A percentile compares a stretch with the other conserved stretches of the same genome.
Conservation (phyloP, 2,329 filamentous ascomycete species). For the Pyrenophora seminiperda region DNA sequence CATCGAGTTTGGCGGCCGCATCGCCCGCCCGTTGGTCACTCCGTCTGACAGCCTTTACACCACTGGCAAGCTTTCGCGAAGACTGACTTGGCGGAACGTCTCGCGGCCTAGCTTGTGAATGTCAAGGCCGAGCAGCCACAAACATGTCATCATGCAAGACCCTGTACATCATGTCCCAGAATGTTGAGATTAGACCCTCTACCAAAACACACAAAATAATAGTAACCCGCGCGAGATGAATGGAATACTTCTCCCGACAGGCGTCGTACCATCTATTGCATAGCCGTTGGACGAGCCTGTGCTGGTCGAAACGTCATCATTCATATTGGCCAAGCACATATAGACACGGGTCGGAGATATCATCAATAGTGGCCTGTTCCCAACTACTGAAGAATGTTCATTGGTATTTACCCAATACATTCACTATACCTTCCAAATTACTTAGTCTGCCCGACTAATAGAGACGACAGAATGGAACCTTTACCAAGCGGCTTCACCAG, state of each 20-base stretch:
- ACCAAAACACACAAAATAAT: too few species aligned
- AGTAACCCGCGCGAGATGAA: neutral
- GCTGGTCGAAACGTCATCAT: too few species aligned
- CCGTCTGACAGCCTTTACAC: conserved; percentile 3
- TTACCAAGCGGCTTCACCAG: conserved; percentile 9
- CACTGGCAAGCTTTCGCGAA: neutral
- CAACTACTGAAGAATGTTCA: neutral
- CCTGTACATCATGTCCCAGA: conserved; percentile 30
- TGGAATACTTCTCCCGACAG: conserved; percentile 2
- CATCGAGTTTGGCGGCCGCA: conserved; percentile 4
- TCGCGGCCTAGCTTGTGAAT: conserved; percentile 14
- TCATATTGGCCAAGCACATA: too few species aligned
- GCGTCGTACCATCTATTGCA: conserved; percentile 8
- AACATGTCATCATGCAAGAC: conserved; percentile 27
- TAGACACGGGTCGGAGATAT: too few species aligned
- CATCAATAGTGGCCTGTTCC: too few species aligned
- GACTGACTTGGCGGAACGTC: conserved; percentile 9
- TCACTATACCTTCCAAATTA: conserved; percentile 1
- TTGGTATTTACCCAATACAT: neutral
- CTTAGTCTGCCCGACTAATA: conserved; percentile 3
- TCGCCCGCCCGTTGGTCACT: neutral
- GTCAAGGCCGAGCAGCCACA: conserved; percentile 4
- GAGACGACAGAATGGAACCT: conserved; percentile 11
- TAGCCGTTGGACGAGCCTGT: neutral
- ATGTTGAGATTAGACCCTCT: conserved; percentile 31